Evolutionary conservation across 2,329 filamentous ascomycete species (phyloP).

Genomic region (Tolypocladium nubicola): DNA sequence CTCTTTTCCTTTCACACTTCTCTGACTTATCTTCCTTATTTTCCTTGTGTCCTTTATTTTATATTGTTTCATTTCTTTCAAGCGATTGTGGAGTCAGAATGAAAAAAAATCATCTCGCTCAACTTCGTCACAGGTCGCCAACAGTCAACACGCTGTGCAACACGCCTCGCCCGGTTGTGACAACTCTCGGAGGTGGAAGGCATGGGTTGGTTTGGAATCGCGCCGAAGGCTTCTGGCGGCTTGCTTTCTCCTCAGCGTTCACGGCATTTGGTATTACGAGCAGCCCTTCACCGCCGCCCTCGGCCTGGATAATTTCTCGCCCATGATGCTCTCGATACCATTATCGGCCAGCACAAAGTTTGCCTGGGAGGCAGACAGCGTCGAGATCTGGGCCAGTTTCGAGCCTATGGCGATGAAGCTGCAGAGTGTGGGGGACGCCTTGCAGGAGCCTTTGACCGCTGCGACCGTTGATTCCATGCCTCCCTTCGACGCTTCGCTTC

Average conservation of each 20-base stretch:
- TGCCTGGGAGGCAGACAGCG: conserved; percentile 38
- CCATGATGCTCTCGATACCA: conserved; percentile 30
- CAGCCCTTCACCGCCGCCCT: conserved; percentile 25
- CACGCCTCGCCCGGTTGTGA: conserved; percentile 11
- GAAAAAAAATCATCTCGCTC: conserved; percentile 9
- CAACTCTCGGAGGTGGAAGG: conserved; percentile 31
- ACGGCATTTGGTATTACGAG: conserved; percentile 44
- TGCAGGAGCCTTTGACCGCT: conserved; percentile 23
- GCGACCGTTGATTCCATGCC: conserved; percentile 23
- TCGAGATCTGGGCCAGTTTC: conserved; percentile 34
- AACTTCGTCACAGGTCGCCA: conserved; percentile 28
- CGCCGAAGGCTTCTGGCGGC: conserved; percentile 42
- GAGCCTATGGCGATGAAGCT: conserved; percentile 14
- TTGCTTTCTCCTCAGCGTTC: conserved; percentile 46
- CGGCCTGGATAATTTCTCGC: conserved; percentile 24
- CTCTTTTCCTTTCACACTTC: conserved; percentile 15
- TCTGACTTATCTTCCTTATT: conserved; percentile 14
- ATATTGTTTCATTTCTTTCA: conserved; percentile 9
- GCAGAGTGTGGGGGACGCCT: conserved; percentile 15
- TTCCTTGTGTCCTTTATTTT: conserved; percentile 17
- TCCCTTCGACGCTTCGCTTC: conserved; percentile 27
- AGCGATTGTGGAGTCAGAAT: background rate
- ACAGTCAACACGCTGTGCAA: conserved; percentile 17
- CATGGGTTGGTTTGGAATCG: conserved; percentile 43
- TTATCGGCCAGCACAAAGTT: conserved; percentile 30